Evolutionary conservation across 1,139 yeast genomes (phyloP).

Genomic region (Yamadazyma diospyri): DNA sequence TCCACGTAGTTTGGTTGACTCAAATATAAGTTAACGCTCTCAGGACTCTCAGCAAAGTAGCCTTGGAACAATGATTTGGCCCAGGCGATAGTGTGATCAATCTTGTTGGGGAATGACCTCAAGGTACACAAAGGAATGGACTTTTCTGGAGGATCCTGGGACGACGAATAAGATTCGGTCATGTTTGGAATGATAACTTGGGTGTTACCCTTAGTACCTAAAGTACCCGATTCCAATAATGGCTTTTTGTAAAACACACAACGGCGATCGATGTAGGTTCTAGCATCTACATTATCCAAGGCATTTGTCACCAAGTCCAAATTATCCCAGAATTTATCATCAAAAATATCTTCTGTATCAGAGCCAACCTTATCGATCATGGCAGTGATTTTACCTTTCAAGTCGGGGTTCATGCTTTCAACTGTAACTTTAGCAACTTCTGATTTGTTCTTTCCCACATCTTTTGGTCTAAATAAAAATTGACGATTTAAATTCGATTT

Average conservation of each 20-base stretch:
- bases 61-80: slow-evolving; percentile 94
- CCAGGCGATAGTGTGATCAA: slow-evolving; percentile 99
- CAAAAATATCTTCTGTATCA: slow-evolving; percentile 84
- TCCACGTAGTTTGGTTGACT: slow-evolving; percentile 93
- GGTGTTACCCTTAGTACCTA: slow-evolving; percentile 97
- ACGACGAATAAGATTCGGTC: slow-evolving; percentile 93
- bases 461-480: slow-evolving; percentile 88
- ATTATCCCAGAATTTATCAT: slow-evolving; percentile 81
- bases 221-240: slow-evolving; percentile 90
- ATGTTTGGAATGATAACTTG: slow-evolving; percentile 91
- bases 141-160: slow-evolving; percentile 98
- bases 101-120: slow-evolving; percentile 95
- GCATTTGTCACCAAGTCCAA: slow-evolving; percentile 94
- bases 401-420: slow-evolving; percentile 77
- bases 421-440: slow-evolving; percentile 90
- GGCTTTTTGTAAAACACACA: slow-evolving; percentile 93
- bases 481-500: slow-evolving; percentile 95
- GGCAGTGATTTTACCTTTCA: slow-evolving; percentile 72
- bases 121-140: slow-evolving; percentile 95
- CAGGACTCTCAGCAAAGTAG: slow-evolving; percentile 86
- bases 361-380: slow-evolving; percentile 86
- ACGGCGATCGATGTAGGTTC: slow-evolving; percentile 95
- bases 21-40: slow-evolving; percentile 85
- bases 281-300: slow-evolving; percentile 93
- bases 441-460: slow-evolving; percentile 88